These are phyloP conservation scores for Psilocybe cyanescens DNA, from an alignment of 768 basidiomycete species.

Conservation along the genomic window DNA sequence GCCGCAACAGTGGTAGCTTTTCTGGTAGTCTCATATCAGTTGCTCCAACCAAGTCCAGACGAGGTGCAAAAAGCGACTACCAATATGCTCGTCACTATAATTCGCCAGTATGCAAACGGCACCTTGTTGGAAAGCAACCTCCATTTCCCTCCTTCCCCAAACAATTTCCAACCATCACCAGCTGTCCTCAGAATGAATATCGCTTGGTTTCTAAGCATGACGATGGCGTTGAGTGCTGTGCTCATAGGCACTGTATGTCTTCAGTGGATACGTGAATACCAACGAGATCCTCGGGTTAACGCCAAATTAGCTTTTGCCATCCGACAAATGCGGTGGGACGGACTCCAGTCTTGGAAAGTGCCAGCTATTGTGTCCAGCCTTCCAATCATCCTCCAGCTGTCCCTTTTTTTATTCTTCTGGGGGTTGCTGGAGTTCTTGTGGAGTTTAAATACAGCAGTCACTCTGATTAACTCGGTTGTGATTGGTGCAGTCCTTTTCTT, in stretches of 20 bases:
- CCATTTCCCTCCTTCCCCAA: conserved; percentile 2
- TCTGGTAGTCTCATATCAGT: conserved; percentile 37
- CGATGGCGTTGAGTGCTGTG: conserved; percentile 28
- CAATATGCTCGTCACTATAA: conserved; percentile 27
- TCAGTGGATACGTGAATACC: conserved; percentile 29
- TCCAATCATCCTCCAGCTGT: conserved; percentile 21
- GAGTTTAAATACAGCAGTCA: conserved; percentile 18
- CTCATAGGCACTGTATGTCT: conserved; percentile 29
- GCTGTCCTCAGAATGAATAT: conserved; percentile 29
- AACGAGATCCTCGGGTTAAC: conserved; percentile 15
- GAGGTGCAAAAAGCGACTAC: conserved; percentile 22
- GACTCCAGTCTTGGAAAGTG: conserved; percentile 23
- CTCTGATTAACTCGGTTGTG: conserved; percentile 16
- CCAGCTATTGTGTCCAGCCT: conserved; percentile 20
- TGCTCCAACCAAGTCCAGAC: conserved; percentile 24
- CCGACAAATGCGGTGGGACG: conserved; percentile 25
- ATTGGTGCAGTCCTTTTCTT: conserved; percentile 13
- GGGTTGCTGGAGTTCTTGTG: conserved; percentile 25
- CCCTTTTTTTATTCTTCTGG: conserved; percentile 24
- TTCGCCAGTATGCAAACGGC: conserved; percentile 18
- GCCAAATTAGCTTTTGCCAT: conserved; percentile 18
- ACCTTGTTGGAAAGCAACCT: not conserved
- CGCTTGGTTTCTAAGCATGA: conserved; percentile 33
- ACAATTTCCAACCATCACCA: conserved; percentile 14
- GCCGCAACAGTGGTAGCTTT: conserved; percentile 42